Evolutionary conservation across 2,329 filamentous ascomycete species (phyloP).

Genomic region (Fonsecaea nubica): DNA sequence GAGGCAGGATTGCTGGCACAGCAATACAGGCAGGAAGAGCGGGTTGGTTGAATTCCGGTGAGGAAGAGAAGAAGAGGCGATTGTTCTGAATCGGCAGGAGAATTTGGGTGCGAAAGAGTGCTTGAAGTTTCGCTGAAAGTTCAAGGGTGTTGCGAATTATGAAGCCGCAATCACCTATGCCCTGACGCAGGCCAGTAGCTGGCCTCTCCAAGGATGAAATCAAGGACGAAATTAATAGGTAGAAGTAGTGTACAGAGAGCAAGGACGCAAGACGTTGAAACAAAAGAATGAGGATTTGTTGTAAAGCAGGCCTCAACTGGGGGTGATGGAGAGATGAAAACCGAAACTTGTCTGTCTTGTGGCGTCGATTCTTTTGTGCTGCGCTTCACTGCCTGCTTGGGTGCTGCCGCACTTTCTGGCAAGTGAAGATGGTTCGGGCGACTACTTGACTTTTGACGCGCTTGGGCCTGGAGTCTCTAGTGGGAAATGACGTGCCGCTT

Average conservation of each 20-base stretch:
- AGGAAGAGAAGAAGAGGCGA: background rate
- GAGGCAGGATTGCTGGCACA: background rate
- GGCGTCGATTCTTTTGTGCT: slow-evolving; percentile 18
- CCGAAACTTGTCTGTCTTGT: slow-evolving; percentile 15
- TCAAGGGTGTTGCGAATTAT: slow-evolving; percentile 5
- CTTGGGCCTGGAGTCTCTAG: slow-evolving; percentile 8
- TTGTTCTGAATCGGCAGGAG: background rate
- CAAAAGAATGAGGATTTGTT: background rate
- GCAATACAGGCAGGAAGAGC: background rate
- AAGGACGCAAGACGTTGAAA: slow-evolving; percentile 10
- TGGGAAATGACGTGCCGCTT: slow-evolving; percentile 20
- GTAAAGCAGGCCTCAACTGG: slow-evolving; percentile 10
- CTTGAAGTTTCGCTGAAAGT: slow-evolving; percentile 4
- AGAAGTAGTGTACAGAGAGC: slow-evolving; percentile 20
- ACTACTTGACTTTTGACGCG: slow-evolving; percentile 16
- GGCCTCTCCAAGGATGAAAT: background rate
- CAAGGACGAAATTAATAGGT: background rate
- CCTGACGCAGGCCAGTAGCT: slow-evolving; percentile 5
- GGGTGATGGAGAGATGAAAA: slow-evolving; percentile 7
- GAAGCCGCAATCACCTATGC: slow-evolving; percentile 7
- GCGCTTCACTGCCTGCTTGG: slow-evolving; percentile 12
- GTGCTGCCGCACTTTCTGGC: background rate
- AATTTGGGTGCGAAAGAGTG: slow-evolving; percentile 9
- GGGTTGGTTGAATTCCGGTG: background rate
- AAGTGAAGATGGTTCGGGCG: slow-evolving; percentile 7